Conservation (phyloP, 2,329 filamentous ascomycete species). For the Calonectria pteridis region DNA sequence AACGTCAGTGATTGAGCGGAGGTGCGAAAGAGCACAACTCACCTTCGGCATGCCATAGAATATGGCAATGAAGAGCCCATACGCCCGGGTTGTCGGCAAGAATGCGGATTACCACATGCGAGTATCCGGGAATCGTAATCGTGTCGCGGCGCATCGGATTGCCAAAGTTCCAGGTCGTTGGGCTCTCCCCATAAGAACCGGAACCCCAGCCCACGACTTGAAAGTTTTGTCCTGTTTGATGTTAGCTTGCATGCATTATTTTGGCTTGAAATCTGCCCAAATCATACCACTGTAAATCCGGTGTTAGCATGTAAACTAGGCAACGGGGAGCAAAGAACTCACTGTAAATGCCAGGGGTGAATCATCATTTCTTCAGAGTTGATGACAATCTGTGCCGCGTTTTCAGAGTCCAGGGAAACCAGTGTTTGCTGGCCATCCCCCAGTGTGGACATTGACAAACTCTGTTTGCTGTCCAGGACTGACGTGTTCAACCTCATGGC, state of each 20-base stretch:
- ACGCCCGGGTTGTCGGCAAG: conserved; percentile 64
- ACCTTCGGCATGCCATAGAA: conserved; percentile 62
- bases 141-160: conserved; percentile 48
- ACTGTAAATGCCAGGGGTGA: conserved; percentile 41
- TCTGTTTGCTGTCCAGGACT: not conserved
- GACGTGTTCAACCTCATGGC: not conserved
- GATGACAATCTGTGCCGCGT: conserved; percentile 40
- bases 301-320: not conserved
- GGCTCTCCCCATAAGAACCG: conserved; percentile 30
- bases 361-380: conserved; percentile 40
- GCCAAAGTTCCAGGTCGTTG: conserved; percentile 23
- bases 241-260: not conserved
- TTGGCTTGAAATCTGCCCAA: not conserved
- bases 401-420: conserved; percentile 27
- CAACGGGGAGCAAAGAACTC: not conserved
- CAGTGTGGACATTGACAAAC: conserved; percentile 17
- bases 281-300: not conserved
- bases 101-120: conserved; percentile 61
- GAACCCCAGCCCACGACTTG: conserved; percentile 50
- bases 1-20: not conserved
- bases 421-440: conserved; percentile 29
- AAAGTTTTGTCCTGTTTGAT: conserved; percentile 58
- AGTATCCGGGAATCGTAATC: conserved; percentile 59
- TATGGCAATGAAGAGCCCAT: conserved; percentile 67
- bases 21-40: not conserved